phyloP scores from a whole-genome alignment of 2,329 filamentous ascomycete genomes.

The Lasiodiplodia sp. region DNA sequence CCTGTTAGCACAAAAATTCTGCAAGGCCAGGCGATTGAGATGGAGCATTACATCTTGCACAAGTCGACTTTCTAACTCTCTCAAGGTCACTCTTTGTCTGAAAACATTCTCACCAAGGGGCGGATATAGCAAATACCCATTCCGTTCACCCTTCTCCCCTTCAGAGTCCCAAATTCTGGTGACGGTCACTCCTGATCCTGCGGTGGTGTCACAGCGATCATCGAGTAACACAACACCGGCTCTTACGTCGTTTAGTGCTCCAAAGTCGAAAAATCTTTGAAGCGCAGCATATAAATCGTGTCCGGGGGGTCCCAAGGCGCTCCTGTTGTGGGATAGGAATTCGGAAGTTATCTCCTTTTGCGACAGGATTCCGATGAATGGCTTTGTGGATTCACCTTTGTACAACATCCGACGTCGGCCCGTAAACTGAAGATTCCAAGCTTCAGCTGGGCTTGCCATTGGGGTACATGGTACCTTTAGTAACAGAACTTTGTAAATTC shows the following conservation, averaged over 20 bases:
- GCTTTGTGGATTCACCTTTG: background rate
- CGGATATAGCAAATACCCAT: background rate
- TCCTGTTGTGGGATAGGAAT: background rate
- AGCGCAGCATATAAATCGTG: background rate
- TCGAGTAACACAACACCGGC: background rate
- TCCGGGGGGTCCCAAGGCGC: background rate
- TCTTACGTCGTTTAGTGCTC: background rate
- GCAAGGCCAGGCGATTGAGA: too few species aligned
- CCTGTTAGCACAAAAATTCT: too few species aligned
- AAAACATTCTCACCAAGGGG: background rate
- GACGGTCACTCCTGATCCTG: background rate
- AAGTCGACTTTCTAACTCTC: background rate
- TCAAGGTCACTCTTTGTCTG: background rate
- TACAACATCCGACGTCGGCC: background rate
- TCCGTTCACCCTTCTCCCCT: background rate
- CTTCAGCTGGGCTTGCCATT: background rate
- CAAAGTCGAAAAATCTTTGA: background rate
- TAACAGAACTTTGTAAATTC: background rate
- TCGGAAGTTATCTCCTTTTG: background rate
- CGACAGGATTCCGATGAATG: background rate
- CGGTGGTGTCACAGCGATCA: background rate
- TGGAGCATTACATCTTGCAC: background rate
- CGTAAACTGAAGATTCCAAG: background rate
- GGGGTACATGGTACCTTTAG: too few species aligned
- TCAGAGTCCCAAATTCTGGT: conserved; percentile 2